phyloP scores from a whole-genome alignment of 345 rosid genomes.

The Eucalyptus regnans region DNA sequence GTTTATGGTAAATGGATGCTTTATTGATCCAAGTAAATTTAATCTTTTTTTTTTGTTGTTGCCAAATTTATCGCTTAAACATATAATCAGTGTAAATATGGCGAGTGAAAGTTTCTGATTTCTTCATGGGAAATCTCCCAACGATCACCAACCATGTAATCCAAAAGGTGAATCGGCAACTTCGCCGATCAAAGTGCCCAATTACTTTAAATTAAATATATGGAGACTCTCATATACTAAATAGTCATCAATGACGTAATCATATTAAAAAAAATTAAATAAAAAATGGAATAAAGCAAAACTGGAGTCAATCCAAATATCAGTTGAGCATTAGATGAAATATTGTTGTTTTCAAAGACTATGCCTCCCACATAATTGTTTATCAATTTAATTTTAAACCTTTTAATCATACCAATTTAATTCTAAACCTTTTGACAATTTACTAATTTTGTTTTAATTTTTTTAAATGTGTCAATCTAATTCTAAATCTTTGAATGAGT shows the following conservation, averaged over 20 bases:
- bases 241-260: too few species aligned
- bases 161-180: neutral
- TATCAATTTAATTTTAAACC: too few species aligned
- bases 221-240: neutral
- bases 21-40: neutral
- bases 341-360: neutral
- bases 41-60: too few species aligned
- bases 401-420: too few species aligned
- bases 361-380: neutral
- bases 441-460: too few species aligned
- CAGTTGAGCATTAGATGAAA: neutral
- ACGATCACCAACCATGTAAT: neutral
- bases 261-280: neutral
- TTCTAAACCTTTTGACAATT: too few species aligned
- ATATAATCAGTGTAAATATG: too few species aligned
- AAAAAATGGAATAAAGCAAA: neutral
- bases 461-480: neutral
- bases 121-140: neutral
- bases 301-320: neutral
- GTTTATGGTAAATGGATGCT: neutral
- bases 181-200: neutral
- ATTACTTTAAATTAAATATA: too few species aligned
- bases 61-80: too few species aligned
- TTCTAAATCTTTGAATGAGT: too few species aligned
- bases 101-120: neutral